Percentiles rank a stretch among this genome's conserved stretches.
Evolutionary conservation across 2,329 filamentous ascomycete genomes (phyloP).

Genomic region (Microcyclospora tardicrescens): DNA sequence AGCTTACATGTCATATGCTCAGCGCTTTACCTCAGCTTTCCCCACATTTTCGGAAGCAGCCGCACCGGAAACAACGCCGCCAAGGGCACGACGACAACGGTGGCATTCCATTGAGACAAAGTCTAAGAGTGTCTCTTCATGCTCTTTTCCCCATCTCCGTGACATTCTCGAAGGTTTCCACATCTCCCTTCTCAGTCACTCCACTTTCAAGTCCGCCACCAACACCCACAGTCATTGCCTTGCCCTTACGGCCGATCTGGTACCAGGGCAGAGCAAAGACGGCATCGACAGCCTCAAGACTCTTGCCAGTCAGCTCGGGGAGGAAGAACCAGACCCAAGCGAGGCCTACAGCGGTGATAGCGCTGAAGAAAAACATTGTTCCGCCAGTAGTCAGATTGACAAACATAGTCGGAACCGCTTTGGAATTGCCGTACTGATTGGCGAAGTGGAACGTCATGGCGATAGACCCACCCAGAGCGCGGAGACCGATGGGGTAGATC

Average conservation of each 20-base stretch:
- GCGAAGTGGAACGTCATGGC: slow-evolving; percentile 70
- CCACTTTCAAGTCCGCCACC: slow-evolving; percentile 14
- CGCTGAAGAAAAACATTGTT: slow-evolving; percentile 66
- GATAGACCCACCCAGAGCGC: slow-evolving; percentile 56
- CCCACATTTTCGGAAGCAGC: too few species aligned
- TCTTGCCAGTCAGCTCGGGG: slow-evolving; percentile 37
- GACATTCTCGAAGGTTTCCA: slow-evolving; percentile 12
- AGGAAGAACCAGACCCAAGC: slow-evolving; percentile 49
- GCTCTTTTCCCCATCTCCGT: slow-evolving; percentile 7
- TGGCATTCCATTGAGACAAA: too few species aligned
- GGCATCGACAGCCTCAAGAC: slow-evolving; percentile 44
- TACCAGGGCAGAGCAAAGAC: slow-evolving; percentile 56
- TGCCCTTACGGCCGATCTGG: slow-evolving; percentile 46
- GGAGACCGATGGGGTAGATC: slow-evolving; percentile 61
- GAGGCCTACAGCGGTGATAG: slow-evolving; percentile 52
- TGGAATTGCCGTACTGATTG: slow-evolving; percentile 65
- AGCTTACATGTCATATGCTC: too few species aligned
- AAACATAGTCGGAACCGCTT: slow-evolving; percentile 64
- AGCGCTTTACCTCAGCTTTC: too few species aligned
- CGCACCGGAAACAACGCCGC: too few species aligned
- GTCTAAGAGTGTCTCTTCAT: background rate
- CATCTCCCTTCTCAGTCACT: slow-evolving; percentile 11
- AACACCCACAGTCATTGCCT: slow-evolving; percentile 14
- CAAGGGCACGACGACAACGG: too few species aligned
- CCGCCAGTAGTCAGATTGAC: slow-evolving; percentile 46